Base-by-base conservation (phyloP, 495 filamentous ascomycete genomes). In the Polyplosphaeria fusca region DNA sequence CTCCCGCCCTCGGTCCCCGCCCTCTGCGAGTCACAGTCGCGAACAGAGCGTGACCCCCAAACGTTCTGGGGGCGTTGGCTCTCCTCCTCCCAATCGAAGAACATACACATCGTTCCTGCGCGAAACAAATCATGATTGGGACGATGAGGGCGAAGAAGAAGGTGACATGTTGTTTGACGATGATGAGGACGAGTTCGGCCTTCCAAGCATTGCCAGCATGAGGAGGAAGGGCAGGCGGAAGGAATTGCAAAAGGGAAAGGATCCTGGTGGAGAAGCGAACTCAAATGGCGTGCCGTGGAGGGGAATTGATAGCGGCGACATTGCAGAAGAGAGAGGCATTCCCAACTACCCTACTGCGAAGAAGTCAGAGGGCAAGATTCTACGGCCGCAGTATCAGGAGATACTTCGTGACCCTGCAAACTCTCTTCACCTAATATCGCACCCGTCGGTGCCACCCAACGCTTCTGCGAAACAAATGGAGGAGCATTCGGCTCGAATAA, bases 351-450 rank as follows among this genome's bases (percentile, higher is more conserved):
- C 93, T 5, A 84, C 82, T 54, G 80, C 92, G 7, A 90, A 90
- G 65, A 92, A 88, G 69, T 83, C 75, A 56, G 92, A 96, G 66
- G 92, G 87, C 5, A 97, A 98, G 72, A 96, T 96, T 37, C 76
- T 98, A 14, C 84, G 94, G 32, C 93, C 94, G 42, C 93, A 98
- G 70, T 97, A 96, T 65, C 96, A 97, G 71, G 94, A 96, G 41
- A 91, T 98, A 3, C 71, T 98, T 12, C 85, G 85, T 74, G 93
- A 98, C 75, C 93, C 93, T 27, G 94, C 89, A 43, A 97, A 98
- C 68, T 89, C 91, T 20, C 75, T 98, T 30, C 91, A 98, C 70
- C 81, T 98, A 5, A 96, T 98, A 59, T 88, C 86, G 58, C 89
- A 97, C 69, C 85, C 89, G 1, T 74, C 87, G 1, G 76, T 86